These are phyloP conservation scores for Xylaria sp. DNA, from an alignment of 2,329 filamentous ascomycete genomes.

Conservation along the genomic window DNA sequence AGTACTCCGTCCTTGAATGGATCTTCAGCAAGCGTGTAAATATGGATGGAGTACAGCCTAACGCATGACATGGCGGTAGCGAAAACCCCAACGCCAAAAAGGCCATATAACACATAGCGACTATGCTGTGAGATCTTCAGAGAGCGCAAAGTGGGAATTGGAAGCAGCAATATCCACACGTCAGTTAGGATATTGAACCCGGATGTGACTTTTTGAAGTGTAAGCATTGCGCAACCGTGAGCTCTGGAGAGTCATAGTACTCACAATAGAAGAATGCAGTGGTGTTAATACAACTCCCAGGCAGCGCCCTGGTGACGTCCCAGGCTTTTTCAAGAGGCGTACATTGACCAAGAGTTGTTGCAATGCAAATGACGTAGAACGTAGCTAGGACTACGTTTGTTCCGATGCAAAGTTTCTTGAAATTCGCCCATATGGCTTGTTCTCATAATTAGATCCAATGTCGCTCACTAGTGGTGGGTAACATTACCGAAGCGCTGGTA, in stretches of 20 bases:
- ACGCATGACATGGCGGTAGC: slow-evolving; percentile 54
- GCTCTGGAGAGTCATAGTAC: slow-evolving; percentile 20
- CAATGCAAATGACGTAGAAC: slow-evolving; percentile 56
- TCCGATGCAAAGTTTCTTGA: slow-evolving; percentile 49
- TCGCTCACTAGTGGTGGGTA: background rate
- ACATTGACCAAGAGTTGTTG: slow-evolving; percentile 56
- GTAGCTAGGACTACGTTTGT: slow-evolving; percentile 54
- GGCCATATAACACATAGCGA: slow-evolving; percentile 60
- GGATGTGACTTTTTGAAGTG: slow-evolving; percentile 51
- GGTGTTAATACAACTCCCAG: slow-evolving; percentile 55
- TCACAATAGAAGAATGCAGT: slow-evolving; percentile 57
- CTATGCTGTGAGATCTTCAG: slow-evolving; percentile 61
- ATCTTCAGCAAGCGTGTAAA: slow-evolving; percentile 52
- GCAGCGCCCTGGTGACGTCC: slow-evolving; percentile 50
- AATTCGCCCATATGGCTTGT: slow-evolving; percentile 42
- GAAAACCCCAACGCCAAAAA: slow-evolving; percentile 57
- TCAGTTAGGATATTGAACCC: slow-evolving; percentile 61
- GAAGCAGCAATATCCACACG: slow-evolving; percentile 57
- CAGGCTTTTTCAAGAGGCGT: slow-evolving; percentile 56
- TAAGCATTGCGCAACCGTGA: slow-evolving; percentile 2
- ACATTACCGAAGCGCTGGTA: slow-evolving; percentile 58
- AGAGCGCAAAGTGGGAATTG: slow-evolving; percentile 56
- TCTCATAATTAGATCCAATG: slow-evolving; percentile 14
- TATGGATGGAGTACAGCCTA: slow-evolving; percentile 55
- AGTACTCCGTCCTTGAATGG: slow-evolving; percentile 51